Evolutionary conservation across 2,329 filamentous ascomycete species (phyloP).

Genomic region (Echinosphaeria canescens): DNA sequence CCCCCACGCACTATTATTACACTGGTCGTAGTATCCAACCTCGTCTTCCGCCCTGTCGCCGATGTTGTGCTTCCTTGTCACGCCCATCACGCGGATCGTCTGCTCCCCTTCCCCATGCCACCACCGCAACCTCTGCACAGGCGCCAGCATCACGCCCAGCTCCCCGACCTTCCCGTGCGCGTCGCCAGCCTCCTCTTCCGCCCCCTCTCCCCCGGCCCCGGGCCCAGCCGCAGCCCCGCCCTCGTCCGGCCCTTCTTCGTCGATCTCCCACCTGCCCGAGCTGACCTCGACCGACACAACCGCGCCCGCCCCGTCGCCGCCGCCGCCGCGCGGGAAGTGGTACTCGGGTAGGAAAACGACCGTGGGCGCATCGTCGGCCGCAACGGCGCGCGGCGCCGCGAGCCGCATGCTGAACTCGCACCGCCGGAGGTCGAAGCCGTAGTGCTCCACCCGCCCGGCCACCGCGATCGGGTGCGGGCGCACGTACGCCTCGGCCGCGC

Average conservation of each 20-base stretch:
- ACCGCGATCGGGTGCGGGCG: conserved; percentile 63
- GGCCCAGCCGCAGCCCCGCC: no score
- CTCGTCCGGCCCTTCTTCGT: conserved; percentile 42
- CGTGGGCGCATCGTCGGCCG: conserved; percentile 42
- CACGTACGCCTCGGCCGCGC: conserved; percentile 84
- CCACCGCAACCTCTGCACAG: conserved; percentile 66
- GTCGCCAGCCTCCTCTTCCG: no score
- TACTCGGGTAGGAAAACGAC: conserved; percentile 76
- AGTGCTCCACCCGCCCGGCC: conserved; percentile 45
- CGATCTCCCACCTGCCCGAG: conserved; percentile 80
- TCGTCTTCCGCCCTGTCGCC: conserved; percentile 38
- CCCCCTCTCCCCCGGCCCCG: no score
- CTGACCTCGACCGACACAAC: conserved; percentile 56
- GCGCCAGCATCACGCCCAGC: no score
- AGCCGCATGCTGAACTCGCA: conserved; percentile 60
- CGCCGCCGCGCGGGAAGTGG: conserved; percentile 64
- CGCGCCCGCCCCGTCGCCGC: no score
- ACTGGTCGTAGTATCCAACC: conserved; percentile 55
- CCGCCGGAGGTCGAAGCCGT: conserved; percentile 64
- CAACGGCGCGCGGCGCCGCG: conserved; percentile 29
- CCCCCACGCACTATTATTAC: conserved; percentile 26
- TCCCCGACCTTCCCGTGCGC: no score
- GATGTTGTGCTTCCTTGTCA: conserved; percentile 40
- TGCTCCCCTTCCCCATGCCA: conserved; percentile 84
- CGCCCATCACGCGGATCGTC: conserved; percentile 51